A percentile compares a stretch with the other conserved stretches of the same genome.
These are phyloP conservation scores for Tilletiopsis washingtonensis DNA, from an alignment of 1,284 basidiomycete species.

Conservation along the genomic window DNA sequence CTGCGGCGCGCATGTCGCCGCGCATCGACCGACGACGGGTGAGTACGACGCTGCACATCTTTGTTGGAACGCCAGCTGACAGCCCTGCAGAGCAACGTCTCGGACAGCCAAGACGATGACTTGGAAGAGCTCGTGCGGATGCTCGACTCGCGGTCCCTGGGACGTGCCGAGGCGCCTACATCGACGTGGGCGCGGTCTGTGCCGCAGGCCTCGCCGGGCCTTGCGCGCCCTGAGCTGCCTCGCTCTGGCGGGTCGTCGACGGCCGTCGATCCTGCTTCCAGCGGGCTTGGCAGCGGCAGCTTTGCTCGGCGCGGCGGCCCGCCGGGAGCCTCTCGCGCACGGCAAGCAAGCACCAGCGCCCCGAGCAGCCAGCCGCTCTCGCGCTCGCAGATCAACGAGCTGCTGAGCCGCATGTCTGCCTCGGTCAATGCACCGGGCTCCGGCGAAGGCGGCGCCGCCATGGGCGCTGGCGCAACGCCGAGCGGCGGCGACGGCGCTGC, in stretches of 20 bases:
- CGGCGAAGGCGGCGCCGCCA: not conserved
- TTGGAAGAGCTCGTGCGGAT: slow-evolving; percentile 29
- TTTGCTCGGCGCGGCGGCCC: not conserved
- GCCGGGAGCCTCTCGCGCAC: not conserved
- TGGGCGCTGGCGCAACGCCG: not conserved
- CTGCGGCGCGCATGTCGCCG: not conserved
- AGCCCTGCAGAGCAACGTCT: slow-evolving; percentile 17
- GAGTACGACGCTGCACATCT: too few relatives aligned
- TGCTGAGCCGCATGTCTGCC: slow-evolving; percentile 31
- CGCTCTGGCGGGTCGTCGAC: not conserved
- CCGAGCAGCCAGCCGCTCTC: slow-evolving; percentile 5
- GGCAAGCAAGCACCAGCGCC: not conserved
- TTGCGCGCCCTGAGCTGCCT: not conserved
- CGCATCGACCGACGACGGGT: too few relatives aligned
- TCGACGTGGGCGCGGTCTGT: too few relatives aligned
- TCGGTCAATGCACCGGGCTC: slow-evolving; percentile 9
- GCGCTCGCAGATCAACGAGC: slow-evolving; percentile 20
- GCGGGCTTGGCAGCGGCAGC: not conserved
- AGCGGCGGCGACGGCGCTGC: not conserved
- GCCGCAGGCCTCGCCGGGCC: too few relatives aligned
- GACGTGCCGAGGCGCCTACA: slow-evolving; percentile 5
- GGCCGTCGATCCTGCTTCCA: not conserved
- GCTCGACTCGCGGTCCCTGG: slow-evolving; percentile 19
- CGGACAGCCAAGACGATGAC: slow-evolving; percentile 28
- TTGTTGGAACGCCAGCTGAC: slow-evolving; percentile 9